Evolutionary conservation across 202 grass and related monocot species (phyloP), one percentile per base, ranked within the genome.

Genomic region (Zoysia matrella): DNA sequence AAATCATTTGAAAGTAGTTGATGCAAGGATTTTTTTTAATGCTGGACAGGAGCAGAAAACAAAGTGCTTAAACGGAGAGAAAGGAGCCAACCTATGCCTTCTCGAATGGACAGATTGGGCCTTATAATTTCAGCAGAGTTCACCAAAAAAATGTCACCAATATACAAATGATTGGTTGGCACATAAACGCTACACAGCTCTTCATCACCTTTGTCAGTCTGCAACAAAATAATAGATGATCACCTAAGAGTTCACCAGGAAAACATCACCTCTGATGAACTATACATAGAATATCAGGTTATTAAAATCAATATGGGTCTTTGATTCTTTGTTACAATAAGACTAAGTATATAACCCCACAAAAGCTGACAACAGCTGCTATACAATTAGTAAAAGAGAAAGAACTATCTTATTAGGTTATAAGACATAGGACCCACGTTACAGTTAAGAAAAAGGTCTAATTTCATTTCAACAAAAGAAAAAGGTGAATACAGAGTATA

Each of bases 81-180:
- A 86, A 86, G 60, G 45, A 89, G 77, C 83, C 15, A 78, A 99
- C 93, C 97, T 96, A 99, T 99, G 71, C 93, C 97, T 90, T 99
- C 91, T 11, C 97, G 91, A 67, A 96, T 93, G 75, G 93, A 99
- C 18, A 99, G 73, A 83, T 96, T 99, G 3, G 97, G 97, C 78
- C 97, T 94, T 83, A 96, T 92, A 90, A 99, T 92, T 57, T 99
- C 93, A 1, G 82, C 75, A 82, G 93, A 90, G 68, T 96, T 99
- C 76, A 99, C 91, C 83, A 96, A 88, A 86, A 99, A 96, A 67
- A 99, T 96, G 62, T 94, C 97, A 46, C 91, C 97, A 67, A 99
- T 96, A 58, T 96, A 99, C 74, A 99, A 82, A 94, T 99, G 97
- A 84, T 99, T 99, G 72, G 93, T 99, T 74, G 97, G 97, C 49